A percentile compares a stretch with the other conserved stretches of the same genome.
These are phyloP conservation scores for Suillus plorans DNA, from an alignment of 768 basidiomycete genomes.

Conservation along the genomic window DNA sequence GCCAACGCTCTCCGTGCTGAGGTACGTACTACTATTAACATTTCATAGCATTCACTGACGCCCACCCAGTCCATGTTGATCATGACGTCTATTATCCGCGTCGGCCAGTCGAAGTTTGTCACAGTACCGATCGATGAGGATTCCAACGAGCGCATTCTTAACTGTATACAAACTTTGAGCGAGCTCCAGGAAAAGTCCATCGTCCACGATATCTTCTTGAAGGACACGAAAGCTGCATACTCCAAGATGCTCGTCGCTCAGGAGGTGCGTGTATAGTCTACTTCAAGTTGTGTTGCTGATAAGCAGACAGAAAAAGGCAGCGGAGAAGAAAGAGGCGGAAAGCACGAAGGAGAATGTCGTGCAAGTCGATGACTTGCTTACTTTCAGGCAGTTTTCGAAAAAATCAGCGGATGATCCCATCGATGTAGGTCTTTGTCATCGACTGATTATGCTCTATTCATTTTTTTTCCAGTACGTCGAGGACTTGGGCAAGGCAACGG, in stretches of 20 bases:
- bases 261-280: constrained; percentile 55
- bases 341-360: constrained; percentile 61
- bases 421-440: constrained; percentile 44
- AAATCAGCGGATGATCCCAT: constrained; percentile 80
- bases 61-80: constrained; percentile 82
- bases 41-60: not conserved
- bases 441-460: not conserved
- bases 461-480: constrained; percentile 62
- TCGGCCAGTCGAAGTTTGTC: constrained; percentile 95
- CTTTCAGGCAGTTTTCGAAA: constrained; percentile 94
- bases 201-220: constrained; percentile 72
- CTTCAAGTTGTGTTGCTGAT: not conserved
- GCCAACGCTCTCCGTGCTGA: constrained; percentile 16
- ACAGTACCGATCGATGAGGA: constrained; percentile 98
- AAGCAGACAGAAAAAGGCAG: constrained; percentile 70
- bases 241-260: constrained; percentile 95
- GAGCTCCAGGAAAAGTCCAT: constrained; percentile 59
- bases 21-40: not conserved
- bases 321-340: constrained; percentile 88
- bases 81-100: constrained; percentile 95
- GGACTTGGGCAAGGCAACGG: constrained; percentile 87
- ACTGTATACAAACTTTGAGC: constrained; percentile 92
- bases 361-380: constrained; percentile 91
- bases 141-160: constrained; percentile 93
- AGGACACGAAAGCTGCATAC: constrained; percentile 89